Percentiles rank a stretch among this genome's conserved stretches.
These are phyloP conservation scores for Colletotrichum spaethianum DNA, from an alignment of 2,329 filamentous ascomycete genomes.

Conservation along the genomic window DNA sequence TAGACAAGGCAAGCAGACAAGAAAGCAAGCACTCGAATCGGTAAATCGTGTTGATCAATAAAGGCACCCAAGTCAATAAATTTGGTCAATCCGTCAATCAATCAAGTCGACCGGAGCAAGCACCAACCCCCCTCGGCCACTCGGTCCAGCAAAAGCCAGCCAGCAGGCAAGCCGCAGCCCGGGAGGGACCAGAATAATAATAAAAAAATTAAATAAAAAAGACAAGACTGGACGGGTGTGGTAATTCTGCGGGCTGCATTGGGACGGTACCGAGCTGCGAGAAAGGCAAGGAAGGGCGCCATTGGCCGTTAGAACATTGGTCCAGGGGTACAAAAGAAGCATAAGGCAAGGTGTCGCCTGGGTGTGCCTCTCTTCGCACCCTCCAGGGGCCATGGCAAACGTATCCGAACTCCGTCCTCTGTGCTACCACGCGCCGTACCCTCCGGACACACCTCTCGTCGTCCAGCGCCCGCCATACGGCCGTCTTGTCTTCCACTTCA, in stretches of 20 bases:
- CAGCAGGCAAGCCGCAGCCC: not conserved
- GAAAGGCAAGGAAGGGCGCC: not conserved
- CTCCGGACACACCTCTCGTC: not conserved
- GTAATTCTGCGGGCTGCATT: not conserved
- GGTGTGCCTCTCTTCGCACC: not conserved
- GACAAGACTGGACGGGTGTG: not conserved
- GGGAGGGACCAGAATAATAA: not conserved
- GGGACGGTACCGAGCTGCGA: not conserved
- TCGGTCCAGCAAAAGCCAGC: not conserved
- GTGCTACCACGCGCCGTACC: not conserved
- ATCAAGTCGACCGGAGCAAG: not conserved
- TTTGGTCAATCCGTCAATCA: slow-evolving; percentile 15
- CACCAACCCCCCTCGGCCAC: slow-evolving; percentile 1
- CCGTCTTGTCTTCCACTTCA: not conserved
- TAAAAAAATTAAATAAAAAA: not conserved
- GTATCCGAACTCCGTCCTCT: slow-evolving; percentile 3
- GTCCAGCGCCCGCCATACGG: not conserved
- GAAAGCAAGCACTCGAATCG: slow-evolving; percentile 2
- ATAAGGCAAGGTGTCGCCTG: slow-evolving; percentile 26
- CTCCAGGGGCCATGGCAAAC: not conserved
- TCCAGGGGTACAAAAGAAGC: slow-evolving; percentile 34
- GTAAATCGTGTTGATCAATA: slow-evolving; percentile 31
- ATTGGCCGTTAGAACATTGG: slow-evolving; percentile 18
- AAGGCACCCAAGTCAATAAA: slow-evolving; percentile 25
- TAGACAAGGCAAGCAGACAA: not conserved